Evolutionary conservation across 148 eudicot genomes (phyloP), one percentile per base, ranked within the genome.

Genomic region (Amaranthus palmeri): DNA sequence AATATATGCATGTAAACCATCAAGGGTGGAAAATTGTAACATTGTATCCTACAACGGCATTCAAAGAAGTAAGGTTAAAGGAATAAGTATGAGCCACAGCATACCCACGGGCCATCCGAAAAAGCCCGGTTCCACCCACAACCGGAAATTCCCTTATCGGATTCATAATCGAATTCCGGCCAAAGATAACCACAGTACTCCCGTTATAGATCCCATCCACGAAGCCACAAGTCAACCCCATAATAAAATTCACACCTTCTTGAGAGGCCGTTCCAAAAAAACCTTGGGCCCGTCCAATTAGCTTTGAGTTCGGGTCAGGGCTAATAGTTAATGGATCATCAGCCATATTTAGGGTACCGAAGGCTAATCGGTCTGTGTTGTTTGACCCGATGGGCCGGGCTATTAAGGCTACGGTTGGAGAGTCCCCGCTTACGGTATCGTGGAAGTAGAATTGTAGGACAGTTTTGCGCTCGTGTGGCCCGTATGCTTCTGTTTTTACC

Each of bases 221-320:
- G 55, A 88, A 85, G 4, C 52, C 62, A 8, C 68, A 70, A 14
- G 72, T 70, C 18, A 83, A 9, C 13, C 73, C 74, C 83, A 83
- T 77, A 17, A 79, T 52, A 1, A 85, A 62, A 41, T 56, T 43
- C 8, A 68, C 8, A 12, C 64, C 81, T 6, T 73, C 67, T 18
- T 50, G 42, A 0, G 72, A 63, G 41, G 85, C 72, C 6, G 68
- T 55, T 0, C 70, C 81, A 36, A 61, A 78, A 0, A 83, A 5
- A n/a, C 90, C 88, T 43, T 86, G 90, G 53, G 85, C 86, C 52
- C 80, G 79, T n/a, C 90, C 92, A 50, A 88, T 44, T 1, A 70
- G 51, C 73, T 75, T 71, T 0, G 92, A 82, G 3, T 55, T 54
- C 3, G 67, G 76, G 43, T 77, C 79, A 0, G 92, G 85, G 25